These are phyloP conservation scores for Podosphaera aphanis DNA, from an alignment of 2,329 filamentous ascomycete genomes.

Conservation along the genomic window DNA sequence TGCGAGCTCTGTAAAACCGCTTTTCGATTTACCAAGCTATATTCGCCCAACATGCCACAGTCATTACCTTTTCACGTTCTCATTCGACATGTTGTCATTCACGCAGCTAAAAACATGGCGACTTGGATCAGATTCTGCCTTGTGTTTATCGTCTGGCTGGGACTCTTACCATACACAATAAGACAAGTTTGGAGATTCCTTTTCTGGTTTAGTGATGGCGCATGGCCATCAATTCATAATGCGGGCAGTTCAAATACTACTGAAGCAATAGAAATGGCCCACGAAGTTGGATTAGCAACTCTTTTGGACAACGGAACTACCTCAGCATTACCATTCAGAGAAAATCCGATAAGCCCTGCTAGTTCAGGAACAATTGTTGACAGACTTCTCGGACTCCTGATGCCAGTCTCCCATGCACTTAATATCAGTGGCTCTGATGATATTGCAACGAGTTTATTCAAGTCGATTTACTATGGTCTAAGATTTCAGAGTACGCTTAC, in stretches of 20 bases:
- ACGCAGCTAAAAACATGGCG: slow-evolving; percentile 45
- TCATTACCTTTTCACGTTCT: slow-evolving; percentile 64
- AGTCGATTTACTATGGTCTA: slow-evolving; percentile 12
- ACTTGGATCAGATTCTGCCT: slow-evolving; percentile 59
- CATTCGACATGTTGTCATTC: slow-evolving; percentile 50
- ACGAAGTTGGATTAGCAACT: slow-evolving; percentile 10
- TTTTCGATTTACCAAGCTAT: slow-evolving; percentile 94
- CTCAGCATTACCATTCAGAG: slow-evolving; percentile 12
- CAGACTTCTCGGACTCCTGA: slow-evolving; percentile 15
- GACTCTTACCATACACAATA: slow-evolving; percentile 74
- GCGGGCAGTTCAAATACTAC: slow-evolving; percentile 5
- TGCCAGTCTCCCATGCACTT: slow-evolving; percentile 10
- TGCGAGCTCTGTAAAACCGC: slow-evolving; percentile 98
- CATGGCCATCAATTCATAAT: slow-evolving; percentile 12
- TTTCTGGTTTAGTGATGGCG: slow-evolving; percentile 42
- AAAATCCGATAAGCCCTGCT: slow-evolving; percentile 18
- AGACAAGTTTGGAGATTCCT: slow-evolving; percentile 77
- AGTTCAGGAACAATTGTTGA: slow-evolving; percentile 18
- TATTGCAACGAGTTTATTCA: slow-evolving; percentile 10
- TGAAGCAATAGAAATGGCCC: slow-evolving; percentile 9
- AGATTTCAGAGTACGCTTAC: slow-evolving; percentile 5
- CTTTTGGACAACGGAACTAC: slow-evolving; percentile 13
- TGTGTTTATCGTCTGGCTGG: slow-evolving; percentile 71
- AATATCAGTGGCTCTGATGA: slow-evolving; percentile 12
- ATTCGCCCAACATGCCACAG: slow-evolving; percentile 79